phyloP scores from a whole-genome alignment of 2,329 filamentous ascomycete genomes.

The Ceratocystis harringtonii region DNA sequence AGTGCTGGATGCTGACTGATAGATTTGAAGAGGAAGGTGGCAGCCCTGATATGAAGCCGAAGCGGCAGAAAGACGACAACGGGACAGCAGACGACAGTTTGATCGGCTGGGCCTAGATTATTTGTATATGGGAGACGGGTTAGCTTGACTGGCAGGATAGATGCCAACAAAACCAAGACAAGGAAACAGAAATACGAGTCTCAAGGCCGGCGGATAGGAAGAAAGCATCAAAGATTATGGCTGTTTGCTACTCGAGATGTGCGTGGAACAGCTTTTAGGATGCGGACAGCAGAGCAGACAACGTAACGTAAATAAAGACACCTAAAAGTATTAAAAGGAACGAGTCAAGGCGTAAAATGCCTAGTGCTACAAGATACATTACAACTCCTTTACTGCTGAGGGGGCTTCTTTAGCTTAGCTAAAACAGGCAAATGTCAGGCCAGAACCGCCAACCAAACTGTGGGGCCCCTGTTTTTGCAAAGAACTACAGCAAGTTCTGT shows the following conservation, averaged over 20 bases:
- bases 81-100: not conserved
- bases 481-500: not conserved
- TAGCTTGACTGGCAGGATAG: not conserved
- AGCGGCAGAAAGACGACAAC: not conserved
- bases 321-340: not conserved
- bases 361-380: too few relatives aligned
- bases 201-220: not conserved
- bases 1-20: not conserved
- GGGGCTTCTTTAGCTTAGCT: not conserved
- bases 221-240: not conserved
- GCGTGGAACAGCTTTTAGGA: not conserved
- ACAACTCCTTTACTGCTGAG: not conserved
- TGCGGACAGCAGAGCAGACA: too few relatives aligned
- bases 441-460: constrained; percentile 2
- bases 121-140: not conserved
- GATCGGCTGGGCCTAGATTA: not conserved
- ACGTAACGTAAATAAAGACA: not conserved
- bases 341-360: not conserved
- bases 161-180: not conserved
- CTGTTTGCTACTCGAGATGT: not conserved
- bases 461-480: not conserved
- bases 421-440: not conserved
- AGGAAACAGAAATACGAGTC: not conserved
- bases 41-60: not conserved
- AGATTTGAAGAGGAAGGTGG: not conserved